These are phyloP conservation scores for Suillus subluteus DNA, from an alignment of 768 basidiomycete genomes.

Conservation along the genomic window DNA sequence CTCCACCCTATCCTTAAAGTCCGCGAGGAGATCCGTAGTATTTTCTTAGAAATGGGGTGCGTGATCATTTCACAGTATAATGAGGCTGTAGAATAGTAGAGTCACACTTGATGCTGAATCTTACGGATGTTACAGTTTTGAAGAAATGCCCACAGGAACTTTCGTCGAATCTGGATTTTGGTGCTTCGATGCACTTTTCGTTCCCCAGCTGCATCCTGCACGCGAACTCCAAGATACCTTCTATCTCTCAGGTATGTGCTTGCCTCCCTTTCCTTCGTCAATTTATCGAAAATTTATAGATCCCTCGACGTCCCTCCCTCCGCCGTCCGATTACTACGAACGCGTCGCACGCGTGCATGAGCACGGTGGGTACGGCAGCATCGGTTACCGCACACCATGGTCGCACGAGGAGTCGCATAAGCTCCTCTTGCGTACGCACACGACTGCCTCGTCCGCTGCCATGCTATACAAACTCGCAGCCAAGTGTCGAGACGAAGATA, in stretches of 20 bases:
- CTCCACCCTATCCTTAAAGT: conserved; percentile 97
- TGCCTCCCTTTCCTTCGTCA: not conserved
- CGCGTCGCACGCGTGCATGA: conserved; percentile 84
- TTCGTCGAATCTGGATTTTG: conserved; percentile 99
- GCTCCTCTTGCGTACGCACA: conserved; percentile 94
- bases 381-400: conserved; percentile 98
- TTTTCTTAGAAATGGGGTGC: conserved; percentile 99
- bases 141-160: conserved; percentile 96
- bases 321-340: conserved; percentile 83
- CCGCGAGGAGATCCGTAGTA: conserved; percentile 94
- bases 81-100: not conserved
- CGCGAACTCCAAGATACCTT: conserved; percentile 98
- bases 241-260: conserved; percentile 81
- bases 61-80: conserved; percentile 22
- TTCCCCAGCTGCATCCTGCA: conserved; percentile 98
- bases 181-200: conserved; percentile 98
- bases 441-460: conserved; percentile 90
- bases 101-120: conserved; percentile 7
- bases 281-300: conserved; percentile 47
- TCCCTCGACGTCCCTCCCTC: conserved; percentile 74
- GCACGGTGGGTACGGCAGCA: conserved; percentile 87
- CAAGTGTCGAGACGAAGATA: conserved; percentile 65
- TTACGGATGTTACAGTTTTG: conserved; percentile 61
- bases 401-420: conserved; percentile 89
- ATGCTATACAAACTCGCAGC: conserved; percentile 96